Evolutionary conservation across 2,329 filamentous ascomycete species (phyloP), one percentile per base, ranked within the genome.

Genomic region (Penicillium griseofulvum): DNA sequence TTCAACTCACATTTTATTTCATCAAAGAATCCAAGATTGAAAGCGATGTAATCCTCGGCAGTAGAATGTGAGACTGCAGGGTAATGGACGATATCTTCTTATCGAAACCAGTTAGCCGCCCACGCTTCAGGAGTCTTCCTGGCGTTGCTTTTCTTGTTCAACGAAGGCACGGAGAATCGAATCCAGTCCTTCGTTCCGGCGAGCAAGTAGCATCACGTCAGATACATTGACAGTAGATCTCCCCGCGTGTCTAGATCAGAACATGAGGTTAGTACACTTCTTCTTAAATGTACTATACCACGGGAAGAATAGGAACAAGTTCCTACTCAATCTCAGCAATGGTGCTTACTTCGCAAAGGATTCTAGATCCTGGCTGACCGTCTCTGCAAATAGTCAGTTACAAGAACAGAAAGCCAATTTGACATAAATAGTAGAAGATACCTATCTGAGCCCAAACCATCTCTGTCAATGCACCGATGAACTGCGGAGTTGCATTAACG

Each of bases 401-500:
- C 24, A 51, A n/a, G 1, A 10, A 12, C 8, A 2, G 7, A 26
- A 24, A 28, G 7, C 1, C 2, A 19, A 29, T 1, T 10, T 22
- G 46, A 45, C 17, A 42, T 36, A 44, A n/a, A 24, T 8, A 22
- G 33, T 29, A 7, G 5, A 24, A 52, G 74, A 44, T 80, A 93
- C 91, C 89, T 49, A 96, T 88, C 64, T 96, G 91, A 1, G 86
- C 83, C 86, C 90, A 96, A 8, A 93, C 88, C 73, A 96, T 83
- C 72, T 96, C 91, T 0, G 90, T 94, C 68, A 95, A 73, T 0
- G 88, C 84, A 9, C 88, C 91, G 63, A 95, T 95, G 72, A 95
- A 96, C 68, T 96, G 91, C 1, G 90, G 90, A 26, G 93, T 96
- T 7, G 92, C 90, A 73, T 96, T 97, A 60, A 90, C 83, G 68